Evolutionary conservation across 306 rosid species (phyloP), one percentile per base, ranked within the genome.

Genomic region (Cucumis sativus): DNA sequence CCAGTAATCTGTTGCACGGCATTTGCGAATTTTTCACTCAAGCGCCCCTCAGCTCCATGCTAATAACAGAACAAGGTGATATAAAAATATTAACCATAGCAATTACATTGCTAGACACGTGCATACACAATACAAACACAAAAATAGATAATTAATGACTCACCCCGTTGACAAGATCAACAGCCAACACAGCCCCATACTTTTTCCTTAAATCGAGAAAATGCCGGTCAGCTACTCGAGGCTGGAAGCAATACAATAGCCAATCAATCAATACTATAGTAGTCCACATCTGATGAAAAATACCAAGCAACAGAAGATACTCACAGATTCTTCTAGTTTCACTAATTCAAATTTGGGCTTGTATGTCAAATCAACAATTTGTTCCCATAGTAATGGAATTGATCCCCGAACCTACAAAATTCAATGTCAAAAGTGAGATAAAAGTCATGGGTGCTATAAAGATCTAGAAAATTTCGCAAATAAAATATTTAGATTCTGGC

Each of bases 31-130:
- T 87, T 88, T 82, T 90, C 92, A 82, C 91, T 82, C 75, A 95
- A 79, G 78, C 86, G 89, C 57, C 99, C 99, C 86, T 95, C 99
- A 83, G 93, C 99, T 83, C 99, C 99, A 75, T 90, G 96, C 97
- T 94, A 88, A 76, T 59, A 85, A 79, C 28, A 55, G 25, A 75
- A 21, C 20, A 75, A 57, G 21, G 68, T 8, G 20, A 75, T 39
- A 57, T 56, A 57, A 58, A 54, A 58, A 58, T 58, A 21, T 57
- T 58, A 11, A 13, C 54, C 56, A 75, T 20, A 6, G 14, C 8
- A 57, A 39, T 35, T 57, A 18, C 55, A 75, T 37, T 35, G 51
- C 67, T 11, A 75, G 39, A 52, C 10, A 23, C 58, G 23, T 30
- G 79, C 69, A 62, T 18, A 21, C 43, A 76, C 20, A 59, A 11